Evolutionary conservation across 2,329 filamentous ascomycete genomes (phyloP), one percentile per base, ranked within the genome.

Genomic region (Neopestalotiopsis clavispora): DNA sequence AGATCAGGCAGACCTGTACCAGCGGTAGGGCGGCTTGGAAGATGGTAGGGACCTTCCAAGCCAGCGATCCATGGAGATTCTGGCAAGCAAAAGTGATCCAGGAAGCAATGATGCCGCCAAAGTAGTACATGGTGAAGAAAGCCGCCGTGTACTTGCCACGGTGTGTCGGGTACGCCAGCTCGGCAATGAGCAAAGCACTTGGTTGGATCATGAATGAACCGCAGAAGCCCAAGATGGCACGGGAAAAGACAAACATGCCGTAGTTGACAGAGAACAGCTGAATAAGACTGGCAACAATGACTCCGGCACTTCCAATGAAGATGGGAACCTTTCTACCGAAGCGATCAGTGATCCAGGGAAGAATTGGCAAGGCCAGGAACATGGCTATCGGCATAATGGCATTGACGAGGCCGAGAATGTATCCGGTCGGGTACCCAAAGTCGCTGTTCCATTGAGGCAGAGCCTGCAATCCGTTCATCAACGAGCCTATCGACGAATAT

Each of bases 21-120:
- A 79, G 70, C 0, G 81, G 80, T 63, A 80, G 83, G 2, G 81
- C 65, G 74, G 83, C 82, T 74, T 85, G 83, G 3, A 85, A 70
- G 0, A 78, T 80, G 17, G 83, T 82, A 0, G 84, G 83, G n/a
- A 82, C 77, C 17, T 82, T 76, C 85, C 85, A 87, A 5, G 45
- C 45, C n/a, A 52, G 17, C 4, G 45, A 52, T 7, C 45, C 45
- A 17, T 52, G 6, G 17, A 52, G 67, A 61, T 62, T 69, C 70
- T 67, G 65, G n/a, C 71, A 71, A 0, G 71, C 73, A 34, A 69
- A 74, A 2, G 70, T 72, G 9, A 62, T 23, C 73, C 73, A 74
- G 1, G 70, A 68, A 2, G 72, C 72, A 38, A 49, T 20, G 57
- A 63, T 63, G 4, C 30, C 28, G 17, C 49, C 52, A 23, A 61